phyloP scores from a whole-genome alignment of 305 asterid species.

The Solanum hybrid region DNA sequence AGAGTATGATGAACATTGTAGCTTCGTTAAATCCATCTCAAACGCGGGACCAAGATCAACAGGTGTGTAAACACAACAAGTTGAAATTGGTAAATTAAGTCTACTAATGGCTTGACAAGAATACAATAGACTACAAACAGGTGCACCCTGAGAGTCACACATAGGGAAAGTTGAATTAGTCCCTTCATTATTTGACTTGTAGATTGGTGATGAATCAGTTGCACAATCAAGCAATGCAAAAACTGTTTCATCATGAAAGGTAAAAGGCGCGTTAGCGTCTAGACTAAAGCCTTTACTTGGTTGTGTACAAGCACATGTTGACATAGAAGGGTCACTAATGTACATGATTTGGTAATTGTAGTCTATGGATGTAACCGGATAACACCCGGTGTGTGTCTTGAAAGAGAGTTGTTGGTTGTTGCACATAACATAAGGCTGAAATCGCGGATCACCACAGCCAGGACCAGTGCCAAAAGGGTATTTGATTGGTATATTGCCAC shows the following conservation, averaged over 20 bases:
- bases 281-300: slow-evolving; percentile 79
- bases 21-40: slow-evolving; percentile 56
- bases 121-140: slow-evolving; percentile 40
- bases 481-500: slow-evolving; percentile 50
- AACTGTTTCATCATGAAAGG: slow-evolving; percentile 47
- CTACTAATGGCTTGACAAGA: slow-evolving; percentile 59
- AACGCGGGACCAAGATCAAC: slow-evolving; percentile 82
- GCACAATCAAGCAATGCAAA: slow-evolving; percentile 68
- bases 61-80: slow-evolving; percentile 73
- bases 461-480: slow-evolving; percentile 68
- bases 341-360: slow-evolving; percentile 41
- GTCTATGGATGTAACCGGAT: slow-evolving; percentile 63
- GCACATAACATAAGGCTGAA: slow-evolving; percentile 51
- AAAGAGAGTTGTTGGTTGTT: slow-evolving; percentile 42
- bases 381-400: slow-evolving; percentile 57
- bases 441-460: slow-evolving; percentile 73
- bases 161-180: slow-evolving; percentile 29
- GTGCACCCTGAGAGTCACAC: slow-evolving; percentile 51
- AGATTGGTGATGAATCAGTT: slow-evolving; percentile 35
- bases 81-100: slow-evolving; percentile 36
- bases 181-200: slow-evolving; percentile 12
- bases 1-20: slow-evolving; percentile 53
- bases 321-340: slow-evolving; percentile 70
- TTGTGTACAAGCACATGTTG: slow-evolving; percentile 63
- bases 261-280: slow-evolving; percentile 61